Evolutionary conservation across 2,329 filamentous ascomycete species (phyloP), one percentile per base, ranked within the genome.

Genomic region (Calonectria hongkongensis): DNA sequence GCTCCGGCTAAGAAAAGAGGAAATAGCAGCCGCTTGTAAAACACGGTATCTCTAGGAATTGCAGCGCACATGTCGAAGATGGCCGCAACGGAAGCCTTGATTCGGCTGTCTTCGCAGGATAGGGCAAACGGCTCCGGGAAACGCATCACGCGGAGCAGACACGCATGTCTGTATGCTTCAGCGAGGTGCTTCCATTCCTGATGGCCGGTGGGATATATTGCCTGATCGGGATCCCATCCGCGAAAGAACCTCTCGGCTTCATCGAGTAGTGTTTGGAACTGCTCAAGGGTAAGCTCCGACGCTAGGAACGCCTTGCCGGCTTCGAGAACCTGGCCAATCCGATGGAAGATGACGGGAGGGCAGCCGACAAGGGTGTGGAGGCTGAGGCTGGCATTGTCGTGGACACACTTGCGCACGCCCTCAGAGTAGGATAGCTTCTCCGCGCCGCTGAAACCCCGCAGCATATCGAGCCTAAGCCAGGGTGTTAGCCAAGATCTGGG

Each of bases 391-490:
- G 74, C 76, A 16, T 78, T 71, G 10, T 80, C 75, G 3, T 71
- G 27, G 3, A 82, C 79, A 27, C 74, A 78, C n/a, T 70, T 58
- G 13, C 79, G 79, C 2, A 82, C 78, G 1, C 74, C 71, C 2
- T 72, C 71, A 0, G 79, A 73, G n/a, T 81, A 81, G 3, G 78
- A 72, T 8, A 82, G 76, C 36, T 82, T 82, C 51, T 82, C 80
- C 0, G 81, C 77, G 4, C 81, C 81, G n/a, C 79, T 81, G 64
- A 82, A 79, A 0, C 81, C 80, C 30, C 79, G 75, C 6, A 82
- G 47, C 65, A 82, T 75, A 7, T 82, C 80, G 12, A 82, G 15
- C 80, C 80, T 82, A 12, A 2, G 2, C 7, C 0, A 3, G 4
- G 27, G 75, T 2, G 74, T 66, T 41, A 27, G 45, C 21, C 21